Evolutionary conservation across 306 rosid species (phyloP).

Genomic region (Trifolium pratense): DNA sequence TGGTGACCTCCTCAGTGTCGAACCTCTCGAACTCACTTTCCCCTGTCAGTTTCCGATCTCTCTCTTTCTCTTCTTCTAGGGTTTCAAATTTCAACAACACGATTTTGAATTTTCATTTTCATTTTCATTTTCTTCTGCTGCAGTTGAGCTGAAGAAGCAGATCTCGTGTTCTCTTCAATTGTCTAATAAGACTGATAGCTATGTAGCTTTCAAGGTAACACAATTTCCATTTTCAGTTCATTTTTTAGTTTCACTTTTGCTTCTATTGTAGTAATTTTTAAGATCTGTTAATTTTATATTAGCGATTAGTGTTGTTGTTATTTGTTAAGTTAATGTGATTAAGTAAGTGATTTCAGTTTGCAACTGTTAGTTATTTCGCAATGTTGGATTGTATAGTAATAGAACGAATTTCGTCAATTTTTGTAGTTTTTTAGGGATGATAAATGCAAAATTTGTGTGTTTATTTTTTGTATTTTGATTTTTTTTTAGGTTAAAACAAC

Average conservation of each 20-base stretch:
- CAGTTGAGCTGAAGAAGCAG: conserved; percentile 98
- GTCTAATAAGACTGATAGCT: conserved; percentile 85
- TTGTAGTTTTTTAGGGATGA: background rate
- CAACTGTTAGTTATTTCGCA: background rate
- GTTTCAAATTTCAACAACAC: conserved; percentile 31
- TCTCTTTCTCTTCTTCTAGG: conserved; percentile 27
- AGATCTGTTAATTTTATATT: conserved; percentile 35
- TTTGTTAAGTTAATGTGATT: conserved; percentile 9
- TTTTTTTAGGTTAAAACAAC: conserved; percentile 87
- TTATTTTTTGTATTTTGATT: conserved; percentile 35
- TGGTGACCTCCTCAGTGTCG: conserved; percentile 88
- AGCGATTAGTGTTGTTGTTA: background rate
- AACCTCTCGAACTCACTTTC: conserved; percentile 93
- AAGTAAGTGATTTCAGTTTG: background rate
- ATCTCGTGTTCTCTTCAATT: conserved; percentile 93
- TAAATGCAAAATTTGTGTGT: conserved; percentile 21
- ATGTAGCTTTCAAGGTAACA: conserved; percentile 89
- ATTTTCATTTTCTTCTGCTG: background rate
- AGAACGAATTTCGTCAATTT: background rate
- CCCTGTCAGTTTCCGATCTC: conserved; percentile 67
- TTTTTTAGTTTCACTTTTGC: conserved; percentile 17
- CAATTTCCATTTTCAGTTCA: background rate
- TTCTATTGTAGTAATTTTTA: background rate
- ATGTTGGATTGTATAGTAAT: conserved; percentile 19
- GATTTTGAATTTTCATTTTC: background rate